Evolutionary conservation across 2,329 filamentous ascomycete genomes (phyloP), one percentile per base, ranked within the genome.

Genomic region (Verticillium dahliae): DNA sequence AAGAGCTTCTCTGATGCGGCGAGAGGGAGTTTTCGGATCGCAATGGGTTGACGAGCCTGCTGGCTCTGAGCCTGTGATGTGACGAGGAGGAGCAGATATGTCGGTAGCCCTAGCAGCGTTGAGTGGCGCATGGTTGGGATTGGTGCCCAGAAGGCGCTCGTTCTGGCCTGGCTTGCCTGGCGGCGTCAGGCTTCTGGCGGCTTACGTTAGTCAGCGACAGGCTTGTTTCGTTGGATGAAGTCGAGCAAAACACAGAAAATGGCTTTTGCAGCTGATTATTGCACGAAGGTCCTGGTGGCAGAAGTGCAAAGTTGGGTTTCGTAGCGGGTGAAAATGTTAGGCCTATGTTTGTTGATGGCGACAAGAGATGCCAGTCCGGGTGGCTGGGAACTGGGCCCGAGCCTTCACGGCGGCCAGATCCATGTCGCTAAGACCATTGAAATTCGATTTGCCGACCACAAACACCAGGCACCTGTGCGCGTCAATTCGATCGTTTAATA

Each of bases 1-100:
- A 87, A 85, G 70, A 94, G 88, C 80, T 91, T 95, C 71, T 91
- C 88, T 63, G 84, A 84, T 58, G 85, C 83, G 69, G 92, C 87
- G 5, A 80, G 80, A 56, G 85, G 80, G 84, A 93, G 90, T 71
- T 92, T 92, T 70, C 84, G 85, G 60, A 93, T 80, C 1, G 85
- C 90, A 1, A 84, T 81, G 0, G 89, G 89, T 6, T 74, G 67
- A 18, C 63, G 62, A 34, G 73, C 72, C 41, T 59, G 39, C 41
- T 59, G 39, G 37, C 76, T 75, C 2, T 68, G 66, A 14, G 75
- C 68, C 56, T 78, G 74, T 2, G 74, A 73, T 2, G 76, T 71
- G 55, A 81, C 67, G 31, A 85, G 74, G 15, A 80, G 70, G 54
- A 83, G 73, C 52, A 83, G 69, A n/a, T 79, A 76, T 7, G 76